Base-by-base conservation (phyloP, 139 green algal species). In the Picochlorum sp. region DNA sequence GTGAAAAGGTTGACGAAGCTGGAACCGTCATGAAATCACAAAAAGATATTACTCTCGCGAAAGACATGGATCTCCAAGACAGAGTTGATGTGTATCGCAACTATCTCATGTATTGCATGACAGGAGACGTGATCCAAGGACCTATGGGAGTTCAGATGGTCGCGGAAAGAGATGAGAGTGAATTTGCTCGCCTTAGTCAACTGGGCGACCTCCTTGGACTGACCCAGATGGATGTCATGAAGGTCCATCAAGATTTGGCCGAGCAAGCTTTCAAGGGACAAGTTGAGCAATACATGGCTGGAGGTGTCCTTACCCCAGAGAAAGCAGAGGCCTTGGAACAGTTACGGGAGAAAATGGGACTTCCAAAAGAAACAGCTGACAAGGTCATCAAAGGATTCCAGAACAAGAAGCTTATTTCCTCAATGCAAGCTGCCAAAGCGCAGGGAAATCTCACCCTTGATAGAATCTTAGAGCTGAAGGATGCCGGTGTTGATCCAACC, bases 61-160 rank as follows among this genome's bases (percentile, higher is more conserved):
- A 92, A 4, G 86, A 95, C 50, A 69, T 97, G 47, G 87, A 95
- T 11, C 23, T 79, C 23, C 55, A 72, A 14, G 85, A 93, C 66
- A 64, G 84, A 16, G 63, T 80, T 30, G 88, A 96, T 65, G 84
- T 97, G 55, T 98, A 98, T 82, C 83, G 85, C 67, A 90, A 90
- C 63, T 98, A 95, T 82, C 82, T 98, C 28, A 83, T 98, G 66
- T 90, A 86, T 74, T 88, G 79, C 80, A 88, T 93, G 81, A 77
- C 70, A 8, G 87, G 91, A 28, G 89, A 98, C 45, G 84, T 92
- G 23, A 77, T 95, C 24, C 77, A 86, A 62, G 81, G 95, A 54
- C 87, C 92, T 24, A 95, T 99, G 81, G 94, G 93, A 28, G 81
- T 85, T 28, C 66, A 63, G 50, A 74, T 78, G 70, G 70, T 77